Percentiles rank a stretch among this genome's conserved stretches.
phyloP scores from a whole-genome alignment of 2,329 filamentous ascomycete species.

The Shiraia sp. region DNA sequence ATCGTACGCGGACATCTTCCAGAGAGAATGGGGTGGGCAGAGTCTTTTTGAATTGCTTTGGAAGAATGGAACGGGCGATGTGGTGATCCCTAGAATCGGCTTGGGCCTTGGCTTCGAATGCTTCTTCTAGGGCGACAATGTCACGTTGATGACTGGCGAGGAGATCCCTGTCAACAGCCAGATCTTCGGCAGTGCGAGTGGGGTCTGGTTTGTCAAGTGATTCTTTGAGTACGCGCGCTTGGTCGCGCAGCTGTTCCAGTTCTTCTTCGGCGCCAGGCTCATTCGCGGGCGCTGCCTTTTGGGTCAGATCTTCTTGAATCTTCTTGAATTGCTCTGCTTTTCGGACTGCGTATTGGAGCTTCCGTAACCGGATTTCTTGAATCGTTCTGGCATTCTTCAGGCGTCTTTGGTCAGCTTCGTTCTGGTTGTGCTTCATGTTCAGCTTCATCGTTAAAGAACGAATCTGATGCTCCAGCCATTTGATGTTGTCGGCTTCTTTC shows the following conservation, averaged over 20 bases:
- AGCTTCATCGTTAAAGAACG: slow-evolving; percentile 26
- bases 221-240: slow-evolving; percentile 12
- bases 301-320: slow-evolving; percentile 15
- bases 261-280: slow-evolving; percentile 22
- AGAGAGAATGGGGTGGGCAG: slow-evolving; percentile 28
- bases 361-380: slow-evolving; percentile 25
- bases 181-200: slow-evolving; percentile 10
- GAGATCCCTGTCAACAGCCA: slow-evolving; percentile 13
- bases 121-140: slow-evolving; percentile 22
- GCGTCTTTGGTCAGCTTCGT: slow-evolving; percentile 28
- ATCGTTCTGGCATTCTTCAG: slow-evolving; percentile 24
- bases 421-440: slow-evolving; percentile 30
- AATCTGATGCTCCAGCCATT: slow-evolving; percentile 33
- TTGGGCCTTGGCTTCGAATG: slow-evolving; percentile 25
- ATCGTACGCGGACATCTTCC: slow-evolving; percentile 32
- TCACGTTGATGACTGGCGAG: slow-evolving; percentile 15
- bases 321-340: slow-evolving; percentile 29
- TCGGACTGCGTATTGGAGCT: slow-evolving; percentile 27
- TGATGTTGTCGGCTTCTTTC: slow-evolving; percentile 20
- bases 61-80: slow-evolving; percentile 30
- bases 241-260: slow-evolving; percentile 16
- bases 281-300: slow-evolving; percentile 23
- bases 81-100: slow-evolving; percentile 21
- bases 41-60: slow-evolving; percentile 16
- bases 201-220: slow-evolving; percentile 20